Base-by-base conservation (phyloP, 495 filamentous ascomycete genomes). In the Aspergillus mulundensis region DNA sequence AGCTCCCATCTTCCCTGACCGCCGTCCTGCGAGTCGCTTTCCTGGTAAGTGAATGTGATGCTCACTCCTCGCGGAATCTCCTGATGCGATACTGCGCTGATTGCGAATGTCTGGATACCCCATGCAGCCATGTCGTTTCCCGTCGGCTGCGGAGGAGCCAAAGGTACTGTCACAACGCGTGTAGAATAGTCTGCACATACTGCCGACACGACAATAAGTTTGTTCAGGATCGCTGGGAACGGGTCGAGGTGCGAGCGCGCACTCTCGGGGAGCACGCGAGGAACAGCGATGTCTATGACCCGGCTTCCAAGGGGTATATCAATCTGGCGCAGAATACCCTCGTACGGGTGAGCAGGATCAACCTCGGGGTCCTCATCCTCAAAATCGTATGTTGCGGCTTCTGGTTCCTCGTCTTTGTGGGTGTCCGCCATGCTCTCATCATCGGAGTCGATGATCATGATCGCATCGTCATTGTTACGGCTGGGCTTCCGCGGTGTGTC, bases 381-480 rank as follows among this genome's bases (percentile, higher is more conserved):
- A 57, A 86, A 85, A 7, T 81, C 70, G 41, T 70, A 64, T 11
- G 79, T 66, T 43, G 78, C 77, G 50, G 80, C 68, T 38, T 61
- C 20, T 7, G 32, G 23, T 21, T 47, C 38, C 18, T 56, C 40
- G 23, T 59, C 60, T 34, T 70, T 68, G 14, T 67, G 64, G 16
- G 68, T 57, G 34, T 77, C 74, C 11, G 72, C 69, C 11, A 66
- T 60, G 46, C 78, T 75, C 45, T 93, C 90, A 32, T 92, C 88
- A 57, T 94, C 89, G 0, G 88, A 91, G 65, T 90, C 87, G 39
- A 90, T 80, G 36, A 90, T 79, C 82, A 94, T 90, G 28, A 92
- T 75, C 1, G 79, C 75, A 63, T 90, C 84, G 18, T 73, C 70
- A 18, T 76, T 73, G 46, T 57, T 66, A 34, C 72, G 70, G 48